Conservation (phyloP, 2,329 filamentous ascomycete species). For the Dryadomyces quercivorus region DNA sequence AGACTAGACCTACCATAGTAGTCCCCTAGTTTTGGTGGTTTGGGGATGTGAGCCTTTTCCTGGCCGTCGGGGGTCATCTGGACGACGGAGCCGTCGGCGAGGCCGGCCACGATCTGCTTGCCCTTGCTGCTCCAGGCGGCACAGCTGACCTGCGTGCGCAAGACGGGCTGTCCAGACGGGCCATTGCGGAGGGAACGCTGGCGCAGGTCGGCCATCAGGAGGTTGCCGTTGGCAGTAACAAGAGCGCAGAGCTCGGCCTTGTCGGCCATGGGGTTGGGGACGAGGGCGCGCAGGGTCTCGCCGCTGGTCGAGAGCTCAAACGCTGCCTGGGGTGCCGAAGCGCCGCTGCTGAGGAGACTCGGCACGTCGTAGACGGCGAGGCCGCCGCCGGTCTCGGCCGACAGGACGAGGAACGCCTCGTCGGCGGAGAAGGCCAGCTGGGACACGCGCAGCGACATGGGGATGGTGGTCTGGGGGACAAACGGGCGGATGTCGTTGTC, state of each 20-base stretch:
- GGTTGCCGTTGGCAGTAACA: conserved; percentile 66
- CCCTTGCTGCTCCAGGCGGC: conserved; percentile 86
- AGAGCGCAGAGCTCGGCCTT: conserved; percentile 67
- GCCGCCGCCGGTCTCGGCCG: conserved; percentile 69
- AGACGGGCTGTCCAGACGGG: conserved; percentile 44
- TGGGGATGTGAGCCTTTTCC: conserved; percentile 66
- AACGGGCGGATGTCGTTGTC: conserved; percentile 59
- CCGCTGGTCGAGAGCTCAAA: conserved; percentile 70
- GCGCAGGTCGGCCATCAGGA: conserved; percentile 73
- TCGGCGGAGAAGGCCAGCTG: conserved; percentile 88
- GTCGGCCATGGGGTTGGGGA: conserved; percentile 68
- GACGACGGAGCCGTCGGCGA: conserved; percentile 64
- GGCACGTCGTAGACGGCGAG: conserved; percentile 73
- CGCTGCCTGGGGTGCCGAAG: conserved; percentile 31
- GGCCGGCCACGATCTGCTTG: conserved; percentile 82
- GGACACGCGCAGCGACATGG: conserved; percentile 64
- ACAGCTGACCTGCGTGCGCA: conserved; percentile 69
- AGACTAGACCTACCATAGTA: conserved; percentile 58
- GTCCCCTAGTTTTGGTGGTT: conserved; percentile 54
- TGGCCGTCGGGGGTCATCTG: conserved; percentile 78
- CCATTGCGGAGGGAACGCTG: conserved; percentile 45
- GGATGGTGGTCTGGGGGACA: conserved; percentile 59
- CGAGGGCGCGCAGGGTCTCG: conserved; percentile 58
- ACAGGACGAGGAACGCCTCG: conserved; percentile 72
- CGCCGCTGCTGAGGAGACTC: conserved; percentile 39